Conservation (phyloP, 768 basidiomycete genomes). For the Macrolepiota albuminosa region DNA sequence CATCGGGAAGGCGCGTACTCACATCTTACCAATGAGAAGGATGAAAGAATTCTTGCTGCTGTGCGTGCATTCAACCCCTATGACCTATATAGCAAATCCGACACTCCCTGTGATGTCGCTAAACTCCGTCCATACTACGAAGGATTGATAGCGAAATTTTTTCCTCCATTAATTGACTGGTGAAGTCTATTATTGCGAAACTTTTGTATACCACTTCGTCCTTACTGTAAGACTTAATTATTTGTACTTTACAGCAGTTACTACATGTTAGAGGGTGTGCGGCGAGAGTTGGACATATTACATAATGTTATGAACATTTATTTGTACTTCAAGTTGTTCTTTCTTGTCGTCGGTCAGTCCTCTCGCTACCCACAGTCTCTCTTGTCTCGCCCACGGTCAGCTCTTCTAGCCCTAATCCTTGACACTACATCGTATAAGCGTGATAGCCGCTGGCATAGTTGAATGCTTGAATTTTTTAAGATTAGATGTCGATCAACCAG, state of each 20-base stretch:
- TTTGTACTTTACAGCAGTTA: background rate
- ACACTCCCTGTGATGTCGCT: conserved; percentile 57
- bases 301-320: too few species aligned
- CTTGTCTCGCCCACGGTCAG: too few species aligned
- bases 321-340: too few species aligned
- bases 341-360: too few species aligned
- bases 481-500: too few species aligned
- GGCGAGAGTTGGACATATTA: too few species aligned
- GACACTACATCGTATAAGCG: too few species aligned
- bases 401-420: too few species aligned
- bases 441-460: too few species aligned
- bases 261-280: background rate
- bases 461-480: too few species aligned
- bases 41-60: conserved; percentile 58
- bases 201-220: background rate
- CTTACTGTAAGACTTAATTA: background rate
- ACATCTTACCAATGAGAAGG: conserved; percentile 74
- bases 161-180: conserved; percentile 81
- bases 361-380: too few species aligned
- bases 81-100: conserved; percentile 89
- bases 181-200: conserved; percentile 25
- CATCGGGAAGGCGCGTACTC: conserved; percentile 84
- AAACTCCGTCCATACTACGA: conserved; percentile 82
- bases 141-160: conserved; percentile 77
- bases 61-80: conserved; percentile 91